Percentiles rank a stretch among this genome's conserved stretches.
Evolutionary conservation across 345 rosid genomes (phyloP).

Genomic region (Pugionium cornutum): DNA sequence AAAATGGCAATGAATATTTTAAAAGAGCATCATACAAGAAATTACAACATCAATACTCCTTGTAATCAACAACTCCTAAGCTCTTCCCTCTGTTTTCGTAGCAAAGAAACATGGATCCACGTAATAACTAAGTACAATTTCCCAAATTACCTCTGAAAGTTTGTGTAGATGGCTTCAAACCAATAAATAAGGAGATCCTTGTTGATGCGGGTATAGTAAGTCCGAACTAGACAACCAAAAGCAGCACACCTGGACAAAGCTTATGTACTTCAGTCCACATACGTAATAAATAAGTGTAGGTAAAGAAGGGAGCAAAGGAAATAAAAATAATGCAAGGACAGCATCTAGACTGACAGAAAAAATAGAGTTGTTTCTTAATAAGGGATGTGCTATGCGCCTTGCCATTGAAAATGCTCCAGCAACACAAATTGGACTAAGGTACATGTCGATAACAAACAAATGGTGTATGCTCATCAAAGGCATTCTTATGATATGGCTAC

Average conservation of each 20-base stretch:
- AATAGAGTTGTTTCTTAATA: conserved; percentile 12
- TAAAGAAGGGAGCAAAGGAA: conserved; percentile 7
- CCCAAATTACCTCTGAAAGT: conserved; percentile 70
- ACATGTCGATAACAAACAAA: conserved; percentile 21
- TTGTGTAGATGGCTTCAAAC: conserved; percentile 79
- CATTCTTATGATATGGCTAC: conserved; percentile 23
- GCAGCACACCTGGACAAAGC: conserved; percentile 66
- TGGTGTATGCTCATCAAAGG: conserved; percentile 16
- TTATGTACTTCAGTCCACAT: conserved; percentile 26
- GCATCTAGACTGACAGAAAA: conserved; percentile 25
- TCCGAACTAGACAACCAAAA: conserved; percentile 67
- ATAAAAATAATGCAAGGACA: conserved; percentile 15
- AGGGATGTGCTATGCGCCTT: conserved; percentile 7
- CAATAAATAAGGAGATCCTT: conserved; percentile 64
- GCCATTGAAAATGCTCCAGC: conserved; percentile 3
- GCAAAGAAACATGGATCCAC: conserved; percentile 23
- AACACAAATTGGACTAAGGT: conserved; percentile 16
- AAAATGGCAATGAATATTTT: conserved; percentile 17
- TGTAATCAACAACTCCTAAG: conserved; percentile 26
- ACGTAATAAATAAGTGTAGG: conserved; percentile 5
- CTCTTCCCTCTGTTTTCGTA: conserved; percentile 16
- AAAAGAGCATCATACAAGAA: conserved; percentile 26
- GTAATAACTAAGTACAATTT: conserved; percentile 19
- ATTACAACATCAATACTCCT: conserved; percentile 17
- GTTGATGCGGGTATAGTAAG: conserved; percentile 56